Conservation (phyloP, 441 rosid species). For the Pelargonium myrrhifolium region DNA sequence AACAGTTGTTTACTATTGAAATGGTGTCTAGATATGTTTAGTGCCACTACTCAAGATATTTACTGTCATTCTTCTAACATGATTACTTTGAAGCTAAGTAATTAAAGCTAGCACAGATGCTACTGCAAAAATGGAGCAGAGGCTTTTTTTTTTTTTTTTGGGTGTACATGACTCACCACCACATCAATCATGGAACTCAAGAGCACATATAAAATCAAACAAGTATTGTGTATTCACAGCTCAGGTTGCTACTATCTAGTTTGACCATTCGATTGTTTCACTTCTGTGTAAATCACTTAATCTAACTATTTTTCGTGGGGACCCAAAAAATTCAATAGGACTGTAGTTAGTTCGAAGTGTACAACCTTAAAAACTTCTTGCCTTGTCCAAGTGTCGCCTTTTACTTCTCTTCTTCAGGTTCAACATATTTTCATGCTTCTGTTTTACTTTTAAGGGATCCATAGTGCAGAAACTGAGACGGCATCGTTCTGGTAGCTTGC, state of each 20-base stretch:
- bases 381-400: background rate
- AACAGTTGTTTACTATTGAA: background rate
- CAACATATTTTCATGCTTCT: background rate
- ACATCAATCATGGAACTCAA: background rate
- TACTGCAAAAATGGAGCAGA: background rate
- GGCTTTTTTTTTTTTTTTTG: background rate
- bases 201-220: background rate
- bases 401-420: background rate
- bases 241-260: background rate
- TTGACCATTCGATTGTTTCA: background rate
- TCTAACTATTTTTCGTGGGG: background rate
- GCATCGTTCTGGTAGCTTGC: background rate
- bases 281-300: background rate
- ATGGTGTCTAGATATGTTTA: background rate
- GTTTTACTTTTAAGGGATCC: background rate
- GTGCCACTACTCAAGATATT: background rate
- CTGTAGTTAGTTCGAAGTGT: background rate
- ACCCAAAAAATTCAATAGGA: background rate
- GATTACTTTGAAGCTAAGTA: constrained; percentile 9
- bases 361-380: background rate
- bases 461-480: background rate
- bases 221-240: no score
- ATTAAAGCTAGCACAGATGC: background rate
- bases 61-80: background rate
- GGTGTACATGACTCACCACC: constrained; percentile 1